Evolutionary conservation across 2,329 filamentous ascomycete genomes (phyloP).

Genomic region (Aureobasidium lini): DNA sequence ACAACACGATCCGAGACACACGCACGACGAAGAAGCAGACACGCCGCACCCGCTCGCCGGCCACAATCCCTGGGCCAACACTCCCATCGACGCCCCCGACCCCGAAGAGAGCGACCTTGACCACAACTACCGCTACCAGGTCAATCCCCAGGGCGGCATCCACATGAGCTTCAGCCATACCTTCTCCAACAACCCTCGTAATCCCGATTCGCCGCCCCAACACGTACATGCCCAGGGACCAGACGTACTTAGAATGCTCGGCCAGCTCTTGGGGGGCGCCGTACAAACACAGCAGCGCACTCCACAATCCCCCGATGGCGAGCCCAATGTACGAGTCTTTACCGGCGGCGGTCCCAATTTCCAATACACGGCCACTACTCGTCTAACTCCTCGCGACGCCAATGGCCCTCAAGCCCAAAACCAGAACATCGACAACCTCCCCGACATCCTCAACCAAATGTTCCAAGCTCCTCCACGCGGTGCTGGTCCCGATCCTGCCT

Average conservation of each 20-base stretch:
- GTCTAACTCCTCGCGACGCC: conserved; percentile 44
- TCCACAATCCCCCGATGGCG: background rate
- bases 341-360: conserved; percentile 11
- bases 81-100: conserved; percentile 39
- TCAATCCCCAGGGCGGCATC: conserved; percentile 20
- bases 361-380: conserved; percentile 23
- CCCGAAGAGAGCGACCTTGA: conserved; percentile 39
- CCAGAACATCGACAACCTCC: conserved; percentile 1
- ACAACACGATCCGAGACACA: conserved; percentile 56
- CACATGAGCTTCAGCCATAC: conserved; percentile 13
- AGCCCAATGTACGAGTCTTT: conserved; percentile 5
- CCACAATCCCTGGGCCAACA: conserved; percentile 43
- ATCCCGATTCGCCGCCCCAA: background rate
- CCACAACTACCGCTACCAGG: conserved; percentile 25
- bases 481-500: conserved; percentile 1
- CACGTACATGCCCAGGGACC: background rate
- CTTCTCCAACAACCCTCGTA: background rate
- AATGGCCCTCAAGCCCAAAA: conserved; percentile 39
- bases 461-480: conserved; percentile 12
- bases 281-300: background rate
- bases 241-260: conserved; percentile 16
- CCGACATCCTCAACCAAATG: conserved; percentile 8
- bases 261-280: conserved; percentile 15
- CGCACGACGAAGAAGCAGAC: conserved; percentile 24
- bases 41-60: conserved; percentile 30